Evolutionary conservation across 371 early-diverging fungal genomes (phyloP).

Genomic region (Mortierella sp.): DNA sequence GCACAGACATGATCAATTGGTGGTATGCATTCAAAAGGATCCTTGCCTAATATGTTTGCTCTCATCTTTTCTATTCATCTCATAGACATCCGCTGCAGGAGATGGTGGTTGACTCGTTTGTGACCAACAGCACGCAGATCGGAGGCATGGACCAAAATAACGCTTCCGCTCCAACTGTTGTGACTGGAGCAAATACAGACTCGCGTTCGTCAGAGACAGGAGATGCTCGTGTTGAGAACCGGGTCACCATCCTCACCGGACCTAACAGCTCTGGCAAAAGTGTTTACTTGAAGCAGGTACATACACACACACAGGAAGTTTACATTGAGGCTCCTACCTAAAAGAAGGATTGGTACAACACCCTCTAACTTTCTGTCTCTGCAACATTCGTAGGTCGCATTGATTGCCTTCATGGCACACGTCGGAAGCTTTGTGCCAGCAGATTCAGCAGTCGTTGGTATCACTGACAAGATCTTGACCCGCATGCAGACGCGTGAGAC

Average conservation of each 20-base stretch:
- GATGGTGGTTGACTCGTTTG: constrained; percentile 71
- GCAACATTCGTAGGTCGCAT: constrained; percentile 58
- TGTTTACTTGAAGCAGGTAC: constrained; percentile 82
- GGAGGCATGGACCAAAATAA: constrained; percentile 45
- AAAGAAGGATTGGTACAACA: no score
- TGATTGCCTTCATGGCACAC: constrained; percentile 93
- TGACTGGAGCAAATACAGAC: not conserved
- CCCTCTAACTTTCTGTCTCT: not conserved
- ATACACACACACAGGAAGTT: not conserved
- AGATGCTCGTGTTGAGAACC: constrained; percentile 25
- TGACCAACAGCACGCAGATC: constrained; percentile 73
- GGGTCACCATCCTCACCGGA: constrained; percentile 77
- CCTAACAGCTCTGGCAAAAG: constrained; percentile 88
- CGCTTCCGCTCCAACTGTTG: not conserved
- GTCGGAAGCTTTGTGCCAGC: constrained; percentile 97
- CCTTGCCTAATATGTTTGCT: not conserved
- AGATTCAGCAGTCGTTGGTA: constrained; percentile 80
- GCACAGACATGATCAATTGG: not conserved
- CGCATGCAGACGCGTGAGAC: constrained; percentile 77
- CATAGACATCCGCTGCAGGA: constrained; percentile 83
- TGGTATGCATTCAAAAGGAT: not conserved
- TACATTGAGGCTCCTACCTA: not conserved
- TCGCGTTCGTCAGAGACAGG: not conserved
- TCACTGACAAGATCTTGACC: constrained; percentile 92
- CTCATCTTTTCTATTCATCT: not conserved